phyloP scores from a whole-genome alignment of 352 stramenopile genomes.

The Globisporangium nunn region DNA sequence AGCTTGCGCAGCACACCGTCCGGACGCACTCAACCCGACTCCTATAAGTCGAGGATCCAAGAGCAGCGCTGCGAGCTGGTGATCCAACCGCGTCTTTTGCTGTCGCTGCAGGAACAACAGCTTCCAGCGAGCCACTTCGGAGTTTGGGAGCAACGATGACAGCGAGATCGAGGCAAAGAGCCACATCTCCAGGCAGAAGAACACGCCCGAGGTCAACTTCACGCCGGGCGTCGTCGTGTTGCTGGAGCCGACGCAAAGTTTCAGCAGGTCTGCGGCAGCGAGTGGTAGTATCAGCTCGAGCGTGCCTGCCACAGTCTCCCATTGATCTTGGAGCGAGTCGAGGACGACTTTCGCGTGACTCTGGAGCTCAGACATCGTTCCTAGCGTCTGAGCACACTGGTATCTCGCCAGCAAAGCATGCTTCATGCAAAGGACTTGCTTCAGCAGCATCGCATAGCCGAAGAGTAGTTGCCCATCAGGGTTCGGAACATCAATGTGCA shows the following conservation, averaged over 20 bases:
- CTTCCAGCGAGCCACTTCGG: constrained; percentile 2
- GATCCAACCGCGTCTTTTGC: constrained; percentile 1
- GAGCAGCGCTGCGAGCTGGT: constrained; percentile 12
- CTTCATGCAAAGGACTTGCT: constrained; percentile 6
- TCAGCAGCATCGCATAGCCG: constrained; percentile 8
- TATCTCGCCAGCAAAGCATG: constrained; percentile 2
- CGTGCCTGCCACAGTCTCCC: background rate
- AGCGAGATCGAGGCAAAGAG: constrained; percentile 1
- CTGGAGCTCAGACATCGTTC: background rate
- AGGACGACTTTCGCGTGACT: background rate
- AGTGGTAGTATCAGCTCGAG: constrained; percentile 6
- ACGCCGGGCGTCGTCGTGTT: background rate
- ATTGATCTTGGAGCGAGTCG: constrained; percentile 1
- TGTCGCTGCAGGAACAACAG: constrained; percentile 1
- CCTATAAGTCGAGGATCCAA: constrained; percentile 13
- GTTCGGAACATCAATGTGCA: background rate
- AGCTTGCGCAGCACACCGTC: background rate
- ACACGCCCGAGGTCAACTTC: constrained; percentile 5
- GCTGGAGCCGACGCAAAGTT: background rate
- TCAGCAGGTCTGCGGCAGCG: constrained; percentile 5
- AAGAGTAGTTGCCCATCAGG: background rate
- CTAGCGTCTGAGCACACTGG: background rate
- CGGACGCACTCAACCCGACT: constrained; percentile 7
- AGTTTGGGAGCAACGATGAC: background rate
- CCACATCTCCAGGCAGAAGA: constrained; percentile 14